Conservation (phyloP, 257 asterid species). For the Anisodus acutangulus region DNA sequence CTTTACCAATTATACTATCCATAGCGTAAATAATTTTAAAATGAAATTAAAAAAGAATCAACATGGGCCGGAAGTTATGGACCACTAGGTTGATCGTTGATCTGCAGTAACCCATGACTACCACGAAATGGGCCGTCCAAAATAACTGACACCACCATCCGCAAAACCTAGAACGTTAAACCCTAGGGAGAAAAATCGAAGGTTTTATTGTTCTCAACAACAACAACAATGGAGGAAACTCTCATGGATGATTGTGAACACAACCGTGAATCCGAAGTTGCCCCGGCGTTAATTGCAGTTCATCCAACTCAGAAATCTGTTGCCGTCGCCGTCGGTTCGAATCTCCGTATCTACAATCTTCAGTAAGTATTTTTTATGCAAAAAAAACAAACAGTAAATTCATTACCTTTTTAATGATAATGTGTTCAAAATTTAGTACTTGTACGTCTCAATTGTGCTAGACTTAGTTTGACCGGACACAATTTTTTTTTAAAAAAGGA, state of each 20-base stretch:
- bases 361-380: slow-evolving; percentile 44
- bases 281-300: slow-evolving; percentile 80
- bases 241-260: slow-evolving; percentile 62
- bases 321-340: slow-evolving; percentile 69
- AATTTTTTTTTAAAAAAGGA: no score
- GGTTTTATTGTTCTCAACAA: slow-evolving; percentile 1
- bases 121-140: slow-evolving; percentile 14
- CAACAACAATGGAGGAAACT: slow-evolving; percentile 54
- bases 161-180: background rate
- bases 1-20: no score
- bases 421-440: background rate
- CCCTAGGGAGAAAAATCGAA: background rate
- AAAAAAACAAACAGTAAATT: background rate
- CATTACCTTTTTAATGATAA: background rate
- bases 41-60: no score
- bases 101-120: background rate
- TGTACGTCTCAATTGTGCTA: no score
- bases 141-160: background rate
- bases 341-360: slow-evolving; percentile 76
- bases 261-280: slow-evolving; percentile 72
- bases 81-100: background rate
- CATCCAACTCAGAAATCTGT: slow-evolving; percentile 68
- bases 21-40: no score
- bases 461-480: no score
- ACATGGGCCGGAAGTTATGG: background rate